phyloP scores from a whole-genome alignment of 2,329 filamentous ascomycete species.

The Dryadomyces quercus-mongolicae region DNA sequence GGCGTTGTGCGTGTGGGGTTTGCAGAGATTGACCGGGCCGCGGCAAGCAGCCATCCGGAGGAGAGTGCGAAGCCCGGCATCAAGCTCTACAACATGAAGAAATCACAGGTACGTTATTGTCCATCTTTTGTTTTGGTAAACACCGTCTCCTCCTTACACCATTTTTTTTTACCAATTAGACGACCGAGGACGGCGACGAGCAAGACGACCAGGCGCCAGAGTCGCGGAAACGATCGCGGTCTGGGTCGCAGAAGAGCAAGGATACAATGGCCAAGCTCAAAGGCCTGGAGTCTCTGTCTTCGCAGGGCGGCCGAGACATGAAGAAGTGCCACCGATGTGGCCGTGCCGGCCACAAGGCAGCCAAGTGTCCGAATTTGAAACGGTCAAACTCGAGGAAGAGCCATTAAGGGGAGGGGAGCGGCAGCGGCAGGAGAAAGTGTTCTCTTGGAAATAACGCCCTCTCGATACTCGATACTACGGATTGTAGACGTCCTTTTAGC shows the following conservation, averaged over 20 bases:
- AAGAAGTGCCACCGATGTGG: constrained; percentile 50
- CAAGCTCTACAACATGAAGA: constrained; percentile 21
- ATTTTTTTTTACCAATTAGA: constrained; percentile 10
- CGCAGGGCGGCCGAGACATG: constrained; percentile 18
- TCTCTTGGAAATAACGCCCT: no score
- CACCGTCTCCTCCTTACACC: neutral
- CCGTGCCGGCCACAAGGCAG: constrained; percentile 45
- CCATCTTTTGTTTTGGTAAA: no score
- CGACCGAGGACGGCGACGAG: constrained; percentile 15
- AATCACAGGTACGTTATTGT: constrained; percentile 13
- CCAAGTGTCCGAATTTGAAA: constrained; percentile 31
- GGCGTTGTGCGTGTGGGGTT: constrained; percentile 49
- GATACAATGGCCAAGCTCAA: constrained; percentile 48
- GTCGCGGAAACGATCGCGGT: constrained; percentile 10
- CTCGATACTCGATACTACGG: no score
- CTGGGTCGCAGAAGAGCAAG: constrained; percentile 40
- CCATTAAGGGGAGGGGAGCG: neutral
- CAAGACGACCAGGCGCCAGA: neutral
- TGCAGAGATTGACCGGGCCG: constrained; percentile 30
- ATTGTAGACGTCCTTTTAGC: no score
- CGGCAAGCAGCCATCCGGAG: constrained; percentile 8
- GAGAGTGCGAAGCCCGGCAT: constrained; percentile 9
- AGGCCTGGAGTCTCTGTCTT: constrained; percentile 48
- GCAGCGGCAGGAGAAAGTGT: neutral
- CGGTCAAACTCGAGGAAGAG: constrained; percentile 3